Percentiles rank a stretch among this genome's conserved stretches.
These are phyloP conservation scores for Breynia disticha DNA, from an alignment of 441 rosid species.

Conservation along the genomic window DNA sequence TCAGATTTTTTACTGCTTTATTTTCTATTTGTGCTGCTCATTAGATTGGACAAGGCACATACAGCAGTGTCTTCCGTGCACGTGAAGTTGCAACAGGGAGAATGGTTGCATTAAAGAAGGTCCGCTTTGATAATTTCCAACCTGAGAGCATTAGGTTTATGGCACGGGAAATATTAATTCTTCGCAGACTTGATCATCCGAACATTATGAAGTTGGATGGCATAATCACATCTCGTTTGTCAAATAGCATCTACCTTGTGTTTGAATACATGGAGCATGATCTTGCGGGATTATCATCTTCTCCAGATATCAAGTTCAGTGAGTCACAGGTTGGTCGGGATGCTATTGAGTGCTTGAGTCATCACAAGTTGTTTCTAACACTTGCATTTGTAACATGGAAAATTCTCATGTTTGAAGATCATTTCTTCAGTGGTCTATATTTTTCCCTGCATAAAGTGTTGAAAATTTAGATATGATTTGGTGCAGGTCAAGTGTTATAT, in stretches of 20 bases:
- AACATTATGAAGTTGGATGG: slow-evolving; percentile 77
- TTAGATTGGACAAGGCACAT: slow-evolving; percentile 96
- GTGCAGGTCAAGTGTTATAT: slow-evolving; percentile 76
- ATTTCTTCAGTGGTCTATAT: not conserved
- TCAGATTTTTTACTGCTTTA: slow-evolving; percentile 11
- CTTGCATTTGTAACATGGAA: not conserved
- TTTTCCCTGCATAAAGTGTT: not conserved
- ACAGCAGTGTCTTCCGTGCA: slow-evolving; percentile 85
- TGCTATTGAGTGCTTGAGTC: not conserved
- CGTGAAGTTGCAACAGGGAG: slow-evolving; percentile 66
- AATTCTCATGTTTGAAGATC: not conserved
- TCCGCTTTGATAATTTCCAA: slow-evolving; percentile 74
- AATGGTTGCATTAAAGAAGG: slow-evolving; percentile 85
- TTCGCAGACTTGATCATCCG: slow-evolving; percentile 85
- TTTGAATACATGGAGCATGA: slow-evolving; percentile 97
- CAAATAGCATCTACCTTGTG: slow-evolving; percentile 66
- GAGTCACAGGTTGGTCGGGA: slow-evolving; percentile 51
- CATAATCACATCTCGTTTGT: slow-evolving; percentile 64
- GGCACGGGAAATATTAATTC: slow-evolving; percentile 81
- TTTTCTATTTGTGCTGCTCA: slow-evolving; percentile 11
- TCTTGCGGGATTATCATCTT: slow-evolving; percentile 68
- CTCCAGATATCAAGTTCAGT: slow-evolving; percentile 49
- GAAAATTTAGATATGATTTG: slow-evolving; percentile 7
- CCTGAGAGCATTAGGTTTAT: slow-evolving; percentile 84
- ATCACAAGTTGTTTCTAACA: not conserved